phyloP scores from a whole-genome alignment of 208 protist species.

The Leishmania tropica region DNA sequence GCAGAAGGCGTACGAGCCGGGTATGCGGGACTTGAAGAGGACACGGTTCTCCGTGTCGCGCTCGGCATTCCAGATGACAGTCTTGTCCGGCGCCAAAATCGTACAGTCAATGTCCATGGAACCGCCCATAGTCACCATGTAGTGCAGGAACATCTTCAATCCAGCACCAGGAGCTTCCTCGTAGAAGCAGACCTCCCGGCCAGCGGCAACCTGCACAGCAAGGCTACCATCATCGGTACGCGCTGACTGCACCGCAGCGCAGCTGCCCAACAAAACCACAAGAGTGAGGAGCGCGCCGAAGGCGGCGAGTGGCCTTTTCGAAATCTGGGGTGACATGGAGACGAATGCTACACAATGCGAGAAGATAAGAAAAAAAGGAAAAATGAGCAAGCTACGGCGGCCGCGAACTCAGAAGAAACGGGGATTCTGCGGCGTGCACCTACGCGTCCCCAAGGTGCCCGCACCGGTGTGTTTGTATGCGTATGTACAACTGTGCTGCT shows the following conservation, averaged over 20 bases:
- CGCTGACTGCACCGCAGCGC: not conserved
- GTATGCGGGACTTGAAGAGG: slow-evolving; percentile 73
- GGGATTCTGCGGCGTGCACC: not conserved
- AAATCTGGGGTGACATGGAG: not conserved
- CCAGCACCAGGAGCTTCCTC: slow-evolving; percentile 58
- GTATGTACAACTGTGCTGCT: not conserved
- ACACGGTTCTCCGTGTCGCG: slow-evolving; percentile 66
- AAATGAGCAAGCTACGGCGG: not conserved
- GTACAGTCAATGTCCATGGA: slow-evolving; percentile 74
- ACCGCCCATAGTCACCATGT: slow-evolving; percentile 77
- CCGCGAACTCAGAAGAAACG: too few species aligned
- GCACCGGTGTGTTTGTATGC: not conserved
- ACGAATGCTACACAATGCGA: not conserved
- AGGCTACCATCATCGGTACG: slow-evolving; percentile 50
- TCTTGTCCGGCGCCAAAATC: slow-evolving; percentile 55
- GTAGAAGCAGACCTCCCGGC: slow-evolving; percentile 79
- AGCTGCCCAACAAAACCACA: slow-evolving; percentile 33
- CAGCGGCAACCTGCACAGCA: slow-evolving; percentile 52
- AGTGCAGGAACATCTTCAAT: slow-evolving; percentile 78
- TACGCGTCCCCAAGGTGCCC: not conserved
- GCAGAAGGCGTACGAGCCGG: slow-evolving; percentile 81
- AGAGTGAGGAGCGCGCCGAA: slow-evolving; percentile 1
- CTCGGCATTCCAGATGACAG: slow-evolving; percentile 59
- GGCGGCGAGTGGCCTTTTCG: not conserved
- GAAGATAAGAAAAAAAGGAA: not conserved